Evolutionary conservation across 345 rosid genomes (phyloP), one percentile per base, ranked within the genome.

Genomic region (Arabis hirsuta): DNA sequence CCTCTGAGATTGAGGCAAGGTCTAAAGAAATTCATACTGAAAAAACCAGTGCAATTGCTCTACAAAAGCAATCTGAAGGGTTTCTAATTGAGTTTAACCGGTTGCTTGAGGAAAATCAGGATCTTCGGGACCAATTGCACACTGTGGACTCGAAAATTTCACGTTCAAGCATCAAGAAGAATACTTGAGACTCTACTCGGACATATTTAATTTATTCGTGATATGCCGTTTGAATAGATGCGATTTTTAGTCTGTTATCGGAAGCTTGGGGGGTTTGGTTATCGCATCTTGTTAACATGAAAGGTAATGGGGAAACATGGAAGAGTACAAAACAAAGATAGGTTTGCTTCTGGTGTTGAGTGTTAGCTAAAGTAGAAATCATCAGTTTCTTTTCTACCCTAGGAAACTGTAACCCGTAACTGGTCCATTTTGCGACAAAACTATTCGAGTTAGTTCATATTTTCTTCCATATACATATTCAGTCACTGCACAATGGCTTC

Each of bases 51-150:
- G 88, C 85, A 9, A 76, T 82, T 22, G 97, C 99, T 73, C 82
- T 91, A 65, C 83, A 84, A 68, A 95, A 90, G 80, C 99, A 95
- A 69, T 88, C 99, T 3, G 96, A 91, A 79, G 99, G 99, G 10
- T 91, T 95, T 82, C 89, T 89, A 74, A 84, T 87, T 0, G 99
- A 95, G 85, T 91, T 88, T 54, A 95, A 88, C 68, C 89, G 99
- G 38, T 76, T 95, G 71, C 89, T 84, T 3, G 96, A 82, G 69
- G 97, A 91, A 73, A 95, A 95, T 77, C 89, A 88, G 80, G 84
- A 74, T 31, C 80, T 91, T 32, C 74, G 90, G 67, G 81, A 48
- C 60, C 95, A 84, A 72, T 73, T 95, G 78, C 90, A 89, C 45
- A 79, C 85, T 44, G 64, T 84, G 82, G 99, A 95, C 78, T 59